Evolutionary conservation across 2,329 filamentous ascomycete genomes (phyloP).

Genomic region (Xylaria sp.): DNA sequence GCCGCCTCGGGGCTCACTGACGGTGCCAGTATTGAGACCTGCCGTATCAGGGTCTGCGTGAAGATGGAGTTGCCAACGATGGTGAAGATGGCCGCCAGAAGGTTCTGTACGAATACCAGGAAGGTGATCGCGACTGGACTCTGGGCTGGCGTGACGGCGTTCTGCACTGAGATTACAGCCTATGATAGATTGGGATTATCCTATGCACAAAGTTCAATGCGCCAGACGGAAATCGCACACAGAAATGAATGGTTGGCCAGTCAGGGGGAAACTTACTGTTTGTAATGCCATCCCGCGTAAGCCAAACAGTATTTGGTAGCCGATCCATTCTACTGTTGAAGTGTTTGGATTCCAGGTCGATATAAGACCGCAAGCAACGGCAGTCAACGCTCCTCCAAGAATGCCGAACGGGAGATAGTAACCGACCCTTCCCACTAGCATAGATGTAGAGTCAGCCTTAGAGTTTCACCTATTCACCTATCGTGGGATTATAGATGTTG

Average conservation of each 20-base stretch:
- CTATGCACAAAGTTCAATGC: not conserved
- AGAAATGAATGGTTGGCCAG: no score
- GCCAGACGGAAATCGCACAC: not conserved
- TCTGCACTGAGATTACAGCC: not conserved
- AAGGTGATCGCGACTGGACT: not conserved
- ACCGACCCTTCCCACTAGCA: no score
- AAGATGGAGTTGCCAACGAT: not conserved
- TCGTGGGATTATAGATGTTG: no score
- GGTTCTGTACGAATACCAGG: not conserved
- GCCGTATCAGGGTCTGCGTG: not conserved
- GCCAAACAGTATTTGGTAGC: not conserved
- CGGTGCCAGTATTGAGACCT: not conserved
- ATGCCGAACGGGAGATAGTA: no score
- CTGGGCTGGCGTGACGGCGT: not conserved
- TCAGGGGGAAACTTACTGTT: not conserved
- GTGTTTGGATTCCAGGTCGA: no score
- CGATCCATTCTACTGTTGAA: no score
- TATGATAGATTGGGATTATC: not conserved
- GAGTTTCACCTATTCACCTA: no score
- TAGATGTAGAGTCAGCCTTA: no score
- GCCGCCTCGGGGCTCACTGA: not conserved
- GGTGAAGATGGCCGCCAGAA: not conserved
- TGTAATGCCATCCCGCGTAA: not conserved
- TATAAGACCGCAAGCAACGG: no score
- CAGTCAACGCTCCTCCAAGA: no score